phyloP scores from a whole-genome alignment of 2,329 filamentous ascomycete species.

The Zymoseptoria tritici region DNA sequence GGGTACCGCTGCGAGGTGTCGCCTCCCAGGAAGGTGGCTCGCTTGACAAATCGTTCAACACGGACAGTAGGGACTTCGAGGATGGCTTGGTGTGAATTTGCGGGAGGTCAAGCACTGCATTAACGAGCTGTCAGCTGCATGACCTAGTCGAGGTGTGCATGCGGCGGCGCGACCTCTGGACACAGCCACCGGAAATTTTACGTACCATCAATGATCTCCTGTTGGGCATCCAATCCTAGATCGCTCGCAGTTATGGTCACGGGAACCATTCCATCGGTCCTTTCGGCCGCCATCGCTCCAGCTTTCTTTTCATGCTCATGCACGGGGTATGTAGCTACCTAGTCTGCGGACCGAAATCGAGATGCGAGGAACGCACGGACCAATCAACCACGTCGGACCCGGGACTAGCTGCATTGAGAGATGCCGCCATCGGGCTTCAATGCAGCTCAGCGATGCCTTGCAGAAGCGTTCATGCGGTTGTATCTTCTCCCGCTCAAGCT shows the following conservation, averaged over 20 bases:
- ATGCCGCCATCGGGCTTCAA: background rate
- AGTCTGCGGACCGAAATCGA: background rate
- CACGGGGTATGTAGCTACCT: background rate
- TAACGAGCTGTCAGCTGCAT: conserved; percentile 1
- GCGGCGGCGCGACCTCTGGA: background rate
- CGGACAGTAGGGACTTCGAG: conserved; percentile 54
- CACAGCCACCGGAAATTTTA: background rate
- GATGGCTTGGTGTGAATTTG: conserved; percentile 72
- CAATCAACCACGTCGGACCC: background rate
- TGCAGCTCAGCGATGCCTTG: background rate
- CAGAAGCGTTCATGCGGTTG: background rate
- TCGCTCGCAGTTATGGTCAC: conserved; percentile 1
- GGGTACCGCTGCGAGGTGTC: conserved; percentile 21
- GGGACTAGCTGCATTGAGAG: background rate
- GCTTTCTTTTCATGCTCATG: background rate
- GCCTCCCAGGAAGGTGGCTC: conserved; percentile 62
- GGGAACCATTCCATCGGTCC: background rate
- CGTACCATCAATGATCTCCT: conserved; percentile 28
- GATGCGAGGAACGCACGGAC: background rate
- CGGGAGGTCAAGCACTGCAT: conserved; percentile 64
- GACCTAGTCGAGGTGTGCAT: background rate
- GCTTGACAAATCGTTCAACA: conserved; percentile 59
- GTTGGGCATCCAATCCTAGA: conserved; percentile 17
- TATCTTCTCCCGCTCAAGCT: no score
- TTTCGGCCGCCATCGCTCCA: background rate